A percentile compares a stretch with the other conserved stretches of the same genome.
Conservation (phyloP, 164 flowering plant species). For the Litsea cubeba region DNA sequence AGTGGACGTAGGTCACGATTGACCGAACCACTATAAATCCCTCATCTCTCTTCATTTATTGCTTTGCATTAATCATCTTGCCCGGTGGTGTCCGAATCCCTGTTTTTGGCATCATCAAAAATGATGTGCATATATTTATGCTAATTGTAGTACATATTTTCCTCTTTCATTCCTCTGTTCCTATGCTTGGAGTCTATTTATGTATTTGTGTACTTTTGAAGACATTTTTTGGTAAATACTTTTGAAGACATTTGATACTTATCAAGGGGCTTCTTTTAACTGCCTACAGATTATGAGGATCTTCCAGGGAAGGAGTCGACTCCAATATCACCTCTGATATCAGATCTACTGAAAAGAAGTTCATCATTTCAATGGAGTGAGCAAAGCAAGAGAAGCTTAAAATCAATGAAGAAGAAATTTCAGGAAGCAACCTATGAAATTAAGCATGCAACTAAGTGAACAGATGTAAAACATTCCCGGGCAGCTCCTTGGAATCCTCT, state of each 20-base stretch:
- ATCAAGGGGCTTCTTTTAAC: neutral
- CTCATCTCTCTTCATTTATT: too few relatives aligned
- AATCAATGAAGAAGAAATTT: slow-evolving; percentile 54
- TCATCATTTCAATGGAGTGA: slow-evolving; percentile 53
- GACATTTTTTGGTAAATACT: neutral
- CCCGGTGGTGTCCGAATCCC: too few relatives aligned
- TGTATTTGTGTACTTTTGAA: neutral
- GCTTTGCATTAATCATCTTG: too few relatives aligned
- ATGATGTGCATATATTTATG: too few relatives aligned
- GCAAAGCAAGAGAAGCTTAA: slow-evolving; percentile 52
- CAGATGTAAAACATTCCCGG: neutral
- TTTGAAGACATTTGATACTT: neutral
- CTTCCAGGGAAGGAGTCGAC: slow-evolving; percentile 28
- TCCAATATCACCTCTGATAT: slow-evolving; percentile 31
- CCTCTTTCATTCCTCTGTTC: neutral
- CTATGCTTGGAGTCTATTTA: neutral
- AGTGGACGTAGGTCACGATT: too few relatives aligned
- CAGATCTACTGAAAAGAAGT: slow-evolving; percentile 50
- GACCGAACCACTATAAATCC: too few relatives aligned
- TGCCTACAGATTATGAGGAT: slow-evolving; percentile 64
- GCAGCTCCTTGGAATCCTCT: neutral
- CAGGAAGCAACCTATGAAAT: slow-evolving; percentile 56
- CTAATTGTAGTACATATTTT: too few relatives aligned
- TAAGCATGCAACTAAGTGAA: slow-evolving; percentile 19
- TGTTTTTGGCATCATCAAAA: too few relatives aligned